Percentiles rank a stretch among this genome's conserved stretches.
phyloP scores from a whole-genome alignment of 805 yeast genomes.

The Candida dajiaensis region DNA sequence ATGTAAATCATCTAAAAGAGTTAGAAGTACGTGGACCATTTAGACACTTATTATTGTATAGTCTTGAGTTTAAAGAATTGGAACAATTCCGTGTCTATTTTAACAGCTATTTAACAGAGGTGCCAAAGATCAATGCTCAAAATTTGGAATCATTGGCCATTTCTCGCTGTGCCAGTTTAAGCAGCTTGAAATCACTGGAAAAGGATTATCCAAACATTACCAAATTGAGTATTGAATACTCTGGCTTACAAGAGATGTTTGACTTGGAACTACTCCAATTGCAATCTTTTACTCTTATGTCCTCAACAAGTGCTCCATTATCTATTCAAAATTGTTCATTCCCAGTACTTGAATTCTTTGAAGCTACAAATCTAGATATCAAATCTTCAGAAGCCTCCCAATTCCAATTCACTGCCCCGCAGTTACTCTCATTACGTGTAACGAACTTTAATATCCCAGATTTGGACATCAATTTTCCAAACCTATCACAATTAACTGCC shows the following conservation, averaged over 20 bases:
- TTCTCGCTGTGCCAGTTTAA: slow-evolving; percentile 11
- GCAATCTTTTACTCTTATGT: slow-evolving; percentile 3
- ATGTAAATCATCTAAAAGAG: slow-evolving; percentile 2
- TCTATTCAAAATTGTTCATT: slow-evolving; percentile 9
- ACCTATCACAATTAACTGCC: slow-evolving; percentile 4
- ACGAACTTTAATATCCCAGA: slow-evolving; percentile 7
- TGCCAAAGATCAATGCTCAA: slow-evolving; percentile 10
- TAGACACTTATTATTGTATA: slow-evolving; percentile 3
- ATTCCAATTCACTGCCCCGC: slow-evolving; percentile 9
- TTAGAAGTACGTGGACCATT: slow-evolving; percentile 16
- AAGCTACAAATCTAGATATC: slow-evolving; percentile 12
- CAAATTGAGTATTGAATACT: slow-evolving; percentile 9
- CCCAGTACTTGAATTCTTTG: slow-evolving; percentile 8
- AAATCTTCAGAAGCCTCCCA: slow-evolving; percentile 5
- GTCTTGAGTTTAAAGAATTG: slow-evolving; percentile 1
- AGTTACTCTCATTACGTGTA: slow-evolving; percentile 3
- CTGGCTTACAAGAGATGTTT: slow-evolving; percentile 5
- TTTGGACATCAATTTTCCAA: slow-evolving; percentile 4
- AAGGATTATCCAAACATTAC: slow-evolving; percentile 7
- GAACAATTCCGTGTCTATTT: slow-evolving; percentile 9
- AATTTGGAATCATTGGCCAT: slow-evolving; percentile 4
- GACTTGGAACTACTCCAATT: slow-evolving; percentile 3
- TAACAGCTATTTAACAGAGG: slow-evolving; percentile 6
- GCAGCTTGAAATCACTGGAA: not conserved
- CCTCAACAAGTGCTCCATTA: slow-evolving; percentile 13